A percentile compares a stretch with the other conserved stretches of the same genome.
phyloP scores from a whole-genome alignment of 176 grass and related monocot genomes.

The Leersia perrieri region DNA sequence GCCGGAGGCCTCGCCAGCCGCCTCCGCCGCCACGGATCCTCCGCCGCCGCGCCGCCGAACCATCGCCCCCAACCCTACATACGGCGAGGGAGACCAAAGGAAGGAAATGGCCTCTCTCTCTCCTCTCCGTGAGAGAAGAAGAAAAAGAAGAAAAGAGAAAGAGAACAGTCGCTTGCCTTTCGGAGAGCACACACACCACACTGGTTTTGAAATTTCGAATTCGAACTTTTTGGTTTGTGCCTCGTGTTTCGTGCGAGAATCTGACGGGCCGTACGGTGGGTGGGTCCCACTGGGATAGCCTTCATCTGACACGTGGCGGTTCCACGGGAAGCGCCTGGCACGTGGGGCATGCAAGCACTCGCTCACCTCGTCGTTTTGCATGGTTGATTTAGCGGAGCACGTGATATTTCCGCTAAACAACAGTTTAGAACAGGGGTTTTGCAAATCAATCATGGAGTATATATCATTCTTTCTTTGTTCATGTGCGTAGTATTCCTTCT shows the following conservation, averaged over 20 bases:
- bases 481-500: too few species aligned
- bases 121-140: not conserved
- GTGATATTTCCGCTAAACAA: too few species aligned
- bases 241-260: not conserved
- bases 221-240: constrained; percentile 19
- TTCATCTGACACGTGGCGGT: not conserved
- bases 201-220: constrained; percentile 35
- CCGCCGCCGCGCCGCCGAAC: not conserved
- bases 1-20: constrained; percentile 15
- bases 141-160: not conserved
- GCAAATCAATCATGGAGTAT: too few species aligned
- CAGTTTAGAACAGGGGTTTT: too few species aligned
- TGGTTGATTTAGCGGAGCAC: too few species aligned
- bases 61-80: not conserved
- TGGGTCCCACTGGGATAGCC: not conserved
- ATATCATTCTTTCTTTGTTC: too few species aligned
- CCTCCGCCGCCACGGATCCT: constrained; percentile 35
- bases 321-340: not conserved
- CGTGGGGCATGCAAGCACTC: not conserved
- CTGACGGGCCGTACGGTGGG: not conserved
- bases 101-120: not conserved
- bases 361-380: too few species aligned
- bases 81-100: not conserved
- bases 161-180: not conserved
- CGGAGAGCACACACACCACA: not conserved